Percentiles rank a stretch among this genome's conserved stretches.
Conservation (phyloP, 176 grass and related monocot species). For the Zea mays region DNA sequence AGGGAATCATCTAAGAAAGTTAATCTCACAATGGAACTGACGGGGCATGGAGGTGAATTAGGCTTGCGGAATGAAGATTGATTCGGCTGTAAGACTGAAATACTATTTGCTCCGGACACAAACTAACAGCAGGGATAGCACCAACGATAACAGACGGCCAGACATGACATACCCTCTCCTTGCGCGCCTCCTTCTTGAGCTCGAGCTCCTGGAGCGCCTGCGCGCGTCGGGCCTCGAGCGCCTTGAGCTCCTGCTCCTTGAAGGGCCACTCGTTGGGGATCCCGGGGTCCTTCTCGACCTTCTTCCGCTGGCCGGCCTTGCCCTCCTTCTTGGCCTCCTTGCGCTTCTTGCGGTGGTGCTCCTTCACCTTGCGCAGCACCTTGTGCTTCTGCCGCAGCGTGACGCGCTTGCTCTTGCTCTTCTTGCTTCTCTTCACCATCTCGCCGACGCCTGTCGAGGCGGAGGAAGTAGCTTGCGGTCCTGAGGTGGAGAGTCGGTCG, state of each 20-base stretch:
- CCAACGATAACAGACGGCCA: background rate
- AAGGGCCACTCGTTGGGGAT: slow-evolving; percentile 99
- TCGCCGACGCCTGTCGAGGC: background rate
- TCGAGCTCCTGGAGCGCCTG: slow-evolving; percentile 78
- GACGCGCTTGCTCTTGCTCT: slow-evolving; percentile 97
- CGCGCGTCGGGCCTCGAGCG: slow-evolving; percentile 63
- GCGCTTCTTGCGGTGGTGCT: slow-evolving; percentile 94
- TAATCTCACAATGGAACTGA: background rate
- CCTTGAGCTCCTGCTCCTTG: slow-evolving; percentile 90
- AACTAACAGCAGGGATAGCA: background rate
- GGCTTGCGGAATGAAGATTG: too few relatives aligned
- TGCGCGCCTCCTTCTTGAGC: slow-evolving; percentile 85
- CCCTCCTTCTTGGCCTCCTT: slow-evolving; percentile 95
- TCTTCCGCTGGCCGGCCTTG: slow-evolving; percentile 56
- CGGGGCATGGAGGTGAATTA: background rate
- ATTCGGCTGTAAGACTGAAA: background rate
- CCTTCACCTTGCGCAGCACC: slow-evolving; percentile 86
- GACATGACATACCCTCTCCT: slow-evolving; percentile 62
- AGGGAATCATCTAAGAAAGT: background rate
- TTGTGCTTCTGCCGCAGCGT: slow-evolving; percentile 82
- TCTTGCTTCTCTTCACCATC: slow-evolving; percentile 96
- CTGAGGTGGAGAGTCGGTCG: background rate
- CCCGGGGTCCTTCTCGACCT: slow-evolving; percentile 94
- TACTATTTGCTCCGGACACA: background rate
- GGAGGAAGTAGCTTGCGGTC: background rate